phyloP scores from a whole-genome alignment of 371 early-diverging fungal species.

The Mucor saturninus region DNA sequence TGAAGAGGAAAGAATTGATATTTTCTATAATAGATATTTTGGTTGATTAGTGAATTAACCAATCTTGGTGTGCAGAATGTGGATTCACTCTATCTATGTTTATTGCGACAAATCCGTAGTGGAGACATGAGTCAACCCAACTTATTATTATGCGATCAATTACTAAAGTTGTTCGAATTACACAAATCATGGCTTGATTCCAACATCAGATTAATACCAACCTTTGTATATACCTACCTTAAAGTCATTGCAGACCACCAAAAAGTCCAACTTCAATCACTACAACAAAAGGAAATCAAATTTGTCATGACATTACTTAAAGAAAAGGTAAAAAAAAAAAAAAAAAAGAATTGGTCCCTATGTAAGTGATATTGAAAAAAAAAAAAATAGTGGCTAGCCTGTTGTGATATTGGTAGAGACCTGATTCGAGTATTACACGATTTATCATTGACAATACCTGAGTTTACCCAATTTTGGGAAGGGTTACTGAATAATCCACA shows the following conservation, averaged over 20 bases:
- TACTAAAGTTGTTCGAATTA: slow-evolving; percentile 55
- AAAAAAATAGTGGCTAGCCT: not conserved
- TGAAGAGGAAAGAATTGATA: not conserved
- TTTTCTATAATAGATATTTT: slow-evolving; percentile 52
- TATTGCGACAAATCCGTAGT: slow-evolving; percentile 68
- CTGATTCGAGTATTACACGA: slow-evolving; percentile 74
- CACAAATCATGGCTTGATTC: slow-evolving; percentile 56
- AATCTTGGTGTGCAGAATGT: slow-evolving; percentile 51
- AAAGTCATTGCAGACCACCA: slow-evolving; percentile 69
- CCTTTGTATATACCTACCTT: slow-evolving; percentile 59
- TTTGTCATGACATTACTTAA: slow-evolving; percentile 58
- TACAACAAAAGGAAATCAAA: slow-evolving; percentile 63
- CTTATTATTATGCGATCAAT: slow-evolving; percentile 54
- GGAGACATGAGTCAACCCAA: slow-evolving; percentile 64
- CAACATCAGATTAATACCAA: slow-evolving; percentile 59
- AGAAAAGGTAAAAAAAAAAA: slow-evolving; percentile 46
- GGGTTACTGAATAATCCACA: slow-evolving; percentile 62
- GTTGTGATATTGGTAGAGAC: slow-evolving; percentile 65
- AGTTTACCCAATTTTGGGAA: slow-evolving; percentile 67
- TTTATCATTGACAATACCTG: slow-evolving; percentile 55
- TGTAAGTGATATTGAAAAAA: too few species aligned
- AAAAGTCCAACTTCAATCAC: slow-evolving; percentile 37
- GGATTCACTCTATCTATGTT: slow-evolving; percentile 59
- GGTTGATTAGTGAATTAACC: slow-evolving; percentile 66
- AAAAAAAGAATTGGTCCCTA: not conserved